Percentiles rank a stretch among this genome's conserved stretches.
Evolutionary conservation across 2,329 filamentous ascomycete species (phyloP).

Genomic region (Didymella keratinophila): DNA sequence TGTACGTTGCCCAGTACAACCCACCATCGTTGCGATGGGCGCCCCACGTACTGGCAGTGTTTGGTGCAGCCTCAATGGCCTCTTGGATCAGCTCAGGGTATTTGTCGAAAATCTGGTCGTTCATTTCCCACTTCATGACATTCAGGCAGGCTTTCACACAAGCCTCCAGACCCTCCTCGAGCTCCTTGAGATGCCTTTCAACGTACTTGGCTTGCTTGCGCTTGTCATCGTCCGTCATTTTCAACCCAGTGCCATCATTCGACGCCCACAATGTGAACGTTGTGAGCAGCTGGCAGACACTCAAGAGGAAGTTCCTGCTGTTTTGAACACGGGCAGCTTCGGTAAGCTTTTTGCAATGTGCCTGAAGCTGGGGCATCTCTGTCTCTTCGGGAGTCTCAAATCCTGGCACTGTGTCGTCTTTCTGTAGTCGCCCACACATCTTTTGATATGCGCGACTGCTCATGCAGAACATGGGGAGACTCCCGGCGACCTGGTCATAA

Average conservation of each 20-base stretch:
- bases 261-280: conserved; percentile 62
- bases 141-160: conserved; percentile 51
- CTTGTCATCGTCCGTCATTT: conserved; percentile 53
- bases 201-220: conserved; percentile 52
- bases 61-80: conserved; percentile 50
- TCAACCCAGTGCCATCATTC: conserved; percentile 52
- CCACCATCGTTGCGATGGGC: conserved; percentile 55
- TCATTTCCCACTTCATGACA: conserved; percentile 52
- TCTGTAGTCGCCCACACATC: conserved; percentile 62
- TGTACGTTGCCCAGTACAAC: conserved; percentile 62
- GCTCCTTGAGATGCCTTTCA: conserved; percentile 48
- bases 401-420: conserved; percentile 61
- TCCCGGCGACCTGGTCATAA: conserved; percentile 64
- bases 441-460: conserved; percentile 70
- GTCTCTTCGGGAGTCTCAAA: conserved; percentile 64
- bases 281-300: conserved; percentile 60
- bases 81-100: conserved; percentile 51
- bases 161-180: conserved; percentile 54
- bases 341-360: conserved; percentile 66
- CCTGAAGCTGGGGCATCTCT: conserved; percentile 63
- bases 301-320: conserved; percentile 61
- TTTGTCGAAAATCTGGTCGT: conserved; percentile 58
- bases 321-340: conserved; percentile 56
- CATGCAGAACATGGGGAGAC: conserved; percentile 70
- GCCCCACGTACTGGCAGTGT: conserved; percentile 49